Evolutionary conservation across 2,329 filamentous ascomycete species (phyloP).

Genomic region (Pseudocercospora fijiensis): DNA sequence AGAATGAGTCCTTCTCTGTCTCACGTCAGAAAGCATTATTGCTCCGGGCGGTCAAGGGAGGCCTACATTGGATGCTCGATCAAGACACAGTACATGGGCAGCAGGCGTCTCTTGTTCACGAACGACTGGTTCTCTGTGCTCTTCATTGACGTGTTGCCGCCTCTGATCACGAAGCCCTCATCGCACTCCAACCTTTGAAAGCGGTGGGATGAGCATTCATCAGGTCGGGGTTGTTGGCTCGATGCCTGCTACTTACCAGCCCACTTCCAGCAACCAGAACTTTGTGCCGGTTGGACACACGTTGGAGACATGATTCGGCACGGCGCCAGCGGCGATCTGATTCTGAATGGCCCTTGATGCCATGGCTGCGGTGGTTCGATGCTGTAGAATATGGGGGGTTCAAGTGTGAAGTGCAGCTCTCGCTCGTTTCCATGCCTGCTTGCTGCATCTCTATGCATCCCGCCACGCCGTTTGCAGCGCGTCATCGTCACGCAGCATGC

Average conservation of each 20-base stretch:
- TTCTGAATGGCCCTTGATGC: slow-evolving; percentile 30
- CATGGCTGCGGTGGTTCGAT: slow-evolving; percentile 12
- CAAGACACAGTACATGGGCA: slow-evolving; percentile 45
- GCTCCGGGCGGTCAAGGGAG: background rate
- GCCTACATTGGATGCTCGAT: slow-evolving; percentile 45
- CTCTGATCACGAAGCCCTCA: slow-evolving; percentile 48
- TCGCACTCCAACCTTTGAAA: slow-evolving; percentile 49
- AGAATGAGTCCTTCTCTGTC: slow-evolving; percentile 44
- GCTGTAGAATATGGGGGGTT: slow-evolving; percentile 3
- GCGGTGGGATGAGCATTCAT: slow-evolving; percentile 38
- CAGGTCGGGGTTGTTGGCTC: slow-evolving; percentile 27
- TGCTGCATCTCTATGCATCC: slow-evolving; percentile 6
- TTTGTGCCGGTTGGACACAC: slow-evolving; percentile 49
- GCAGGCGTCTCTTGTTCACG: slow-evolving; percentile 44
- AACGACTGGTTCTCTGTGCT: slow-evolving; percentile 40
- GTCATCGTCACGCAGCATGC: slow-evolving; percentile 8
- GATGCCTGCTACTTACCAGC: slow-evolving; percentile 4
- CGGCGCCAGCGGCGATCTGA: slow-evolving; percentile 36
- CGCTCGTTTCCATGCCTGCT: slow-evolving; percentile 13
- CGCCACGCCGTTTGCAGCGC: slow-evolving; percentile 4
- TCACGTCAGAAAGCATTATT: background rate
- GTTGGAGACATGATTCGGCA: slow-evolving; percentile 37
- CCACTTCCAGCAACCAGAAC: slow-evolving; percentile 44
- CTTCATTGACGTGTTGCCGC: slow-evolving; percentile 42
- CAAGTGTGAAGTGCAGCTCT: background rate